A percentile compares a stretch with the other conserved stretches of the same genome.
phyloP scores from a whole-genome alignment of 2,329 filamentous ascomycete species.

The Karstenula rhodostoma region DNA sequence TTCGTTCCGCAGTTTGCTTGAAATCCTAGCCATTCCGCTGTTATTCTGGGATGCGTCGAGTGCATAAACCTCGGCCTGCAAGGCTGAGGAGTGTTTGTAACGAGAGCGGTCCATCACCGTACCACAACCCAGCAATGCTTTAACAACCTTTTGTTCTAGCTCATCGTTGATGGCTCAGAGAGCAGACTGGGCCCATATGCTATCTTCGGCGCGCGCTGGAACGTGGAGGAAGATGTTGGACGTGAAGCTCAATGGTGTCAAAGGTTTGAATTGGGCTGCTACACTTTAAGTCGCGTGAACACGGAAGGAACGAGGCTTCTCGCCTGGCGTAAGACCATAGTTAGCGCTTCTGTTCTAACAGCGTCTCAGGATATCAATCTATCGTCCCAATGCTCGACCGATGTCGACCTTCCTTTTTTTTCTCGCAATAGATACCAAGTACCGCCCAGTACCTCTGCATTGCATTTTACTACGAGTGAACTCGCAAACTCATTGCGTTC shows the following conservation, averaged over 20 bases:
- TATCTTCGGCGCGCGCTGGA: background rate
- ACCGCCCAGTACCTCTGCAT: background rate
- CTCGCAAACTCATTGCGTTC: background rate
- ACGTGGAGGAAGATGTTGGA: background rate
- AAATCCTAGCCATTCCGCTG: background rate
- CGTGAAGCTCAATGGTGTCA: background rate
- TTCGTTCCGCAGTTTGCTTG: background rate
- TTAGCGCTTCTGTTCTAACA: background rate
- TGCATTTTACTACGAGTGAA: no score
- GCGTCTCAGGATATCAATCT: background rate
- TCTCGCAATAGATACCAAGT: background rate
- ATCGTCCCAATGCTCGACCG: background rate
- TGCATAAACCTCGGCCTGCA: background rate
- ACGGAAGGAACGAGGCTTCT: background rate
- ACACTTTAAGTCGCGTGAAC: background rate
- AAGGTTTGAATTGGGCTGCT: background rate
- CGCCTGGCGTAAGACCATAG: background rate
- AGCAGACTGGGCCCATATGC: conserved; percentile 1
- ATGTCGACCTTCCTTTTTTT: background rate
- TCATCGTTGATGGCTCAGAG: background rate
- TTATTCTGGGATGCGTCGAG: conserved; percentile 4
- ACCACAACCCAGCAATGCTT: background rate
- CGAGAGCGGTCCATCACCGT: background rate
- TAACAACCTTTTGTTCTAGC: background rate
- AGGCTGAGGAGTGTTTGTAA: conserved; percentile 5